Evolutionary conservation across 768 basidiomycete species (phyloP).

Genomic region (Crucibulum laeve): DNA sequence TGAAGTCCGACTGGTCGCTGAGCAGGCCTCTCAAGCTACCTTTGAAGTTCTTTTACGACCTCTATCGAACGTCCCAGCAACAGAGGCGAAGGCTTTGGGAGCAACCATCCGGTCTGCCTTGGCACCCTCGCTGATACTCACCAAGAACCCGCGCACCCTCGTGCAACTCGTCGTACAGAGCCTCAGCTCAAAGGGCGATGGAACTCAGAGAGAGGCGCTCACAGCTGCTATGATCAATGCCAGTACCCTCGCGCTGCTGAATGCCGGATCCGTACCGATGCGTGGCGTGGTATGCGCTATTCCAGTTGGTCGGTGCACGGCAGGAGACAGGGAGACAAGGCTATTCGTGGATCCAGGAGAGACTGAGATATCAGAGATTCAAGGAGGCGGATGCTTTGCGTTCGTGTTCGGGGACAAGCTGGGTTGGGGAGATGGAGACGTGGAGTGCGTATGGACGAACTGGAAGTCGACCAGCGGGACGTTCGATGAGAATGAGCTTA

Average conservation of each 20-base stretch:
- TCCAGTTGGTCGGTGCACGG: slow-evolving; percentile 38
- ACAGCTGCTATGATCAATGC: slow-evolving; percentile 71
- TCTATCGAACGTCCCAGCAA: slow-evolving; percentile 62
- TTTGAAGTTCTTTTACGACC: slow-evolving; percentile 76
- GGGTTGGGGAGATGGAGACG: slow-evolving; percentile 8
- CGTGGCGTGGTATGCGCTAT: slow-evolving; percentile 70
- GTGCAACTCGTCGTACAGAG: slow-evolving; percentile 77
- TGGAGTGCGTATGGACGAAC: slow-evolving; percentile 53
- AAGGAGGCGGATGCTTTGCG: slow-evolving; percentile 62
- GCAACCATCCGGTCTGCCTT: slow-evolving; percentile 52
- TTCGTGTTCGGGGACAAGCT: slow-evolving; percentile 45
- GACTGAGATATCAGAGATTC: slow-evolving; percentile 29
- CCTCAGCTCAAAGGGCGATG: slow-evolving; percentile 24
- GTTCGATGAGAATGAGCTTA: slow-evolving; percentile 37
- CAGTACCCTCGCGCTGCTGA: slow-evolving; percentile 61
- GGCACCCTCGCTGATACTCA: slow-evolving; percentile 59
- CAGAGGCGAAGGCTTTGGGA: slow-evolving; percentile 59
- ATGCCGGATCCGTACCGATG: slow-evolving; percentile 70
- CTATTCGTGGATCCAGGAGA: slow-evolving; percentile 48
- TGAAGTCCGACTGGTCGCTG: slow-evolving; percentile 63
- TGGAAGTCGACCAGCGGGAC: slow-evolving; percentile 35
- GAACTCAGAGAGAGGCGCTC: slow-evolving; percentile 34
- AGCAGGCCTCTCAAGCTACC: slow-evolving; percentile 68
- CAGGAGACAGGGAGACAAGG: slow-evolving; percentile 20
- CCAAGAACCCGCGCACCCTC: slow-evolving; percentile 65